Conservation (phyloP, 768 basidiomycete species). For the Coprinopsis cinerea region DNA sequence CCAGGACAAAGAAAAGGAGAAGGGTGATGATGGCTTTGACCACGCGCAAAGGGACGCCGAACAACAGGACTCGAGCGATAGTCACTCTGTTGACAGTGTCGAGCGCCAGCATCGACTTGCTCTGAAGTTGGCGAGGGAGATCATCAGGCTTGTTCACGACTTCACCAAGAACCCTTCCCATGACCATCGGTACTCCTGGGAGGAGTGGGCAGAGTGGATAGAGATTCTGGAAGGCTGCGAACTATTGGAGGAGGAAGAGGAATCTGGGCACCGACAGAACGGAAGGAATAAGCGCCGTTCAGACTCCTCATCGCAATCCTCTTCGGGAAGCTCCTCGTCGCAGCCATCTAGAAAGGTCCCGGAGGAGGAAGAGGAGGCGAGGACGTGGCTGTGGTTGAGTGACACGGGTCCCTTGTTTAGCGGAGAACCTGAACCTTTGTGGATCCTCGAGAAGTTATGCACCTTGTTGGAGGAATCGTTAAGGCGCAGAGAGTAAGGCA, state of each 20-base stretch:
- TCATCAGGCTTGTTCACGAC: conserved; percentile 25
- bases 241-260: background rate
- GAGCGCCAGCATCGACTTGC: too few relatives aligned
- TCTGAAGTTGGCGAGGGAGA: conserved; percentile 21
- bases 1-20: too few relatives aligned
- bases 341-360: background rate
- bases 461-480: conserved; percentile 25
- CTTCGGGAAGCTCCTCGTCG: background rate
- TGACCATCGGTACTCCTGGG: conserved; percentile 26
- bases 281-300: background rate
- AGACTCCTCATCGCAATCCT: background rate
- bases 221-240: conserved; percentile 21
- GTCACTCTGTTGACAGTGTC: too few relatives aligned
- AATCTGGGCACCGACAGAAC: background rate
- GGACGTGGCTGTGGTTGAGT: conserved; percentile 32
- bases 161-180: conserved; percentile 17
- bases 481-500: too few relatives aligned
- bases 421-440: conserved; percentile 28
- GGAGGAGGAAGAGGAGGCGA: conserved; percentile 3
- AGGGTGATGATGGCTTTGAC: too few relatives aligned
- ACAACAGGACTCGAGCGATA: too few relatives aligned
- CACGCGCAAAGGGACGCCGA: too few relatives aligned
- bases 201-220: conserved; percentile 30
- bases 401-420: conserved; percentile 38
- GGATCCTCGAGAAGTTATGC: conserved; percentile 32